Evolutionary conservation across 306 rosid species (phyloP).

Genomic region (Sicyos edulis): DNA sequence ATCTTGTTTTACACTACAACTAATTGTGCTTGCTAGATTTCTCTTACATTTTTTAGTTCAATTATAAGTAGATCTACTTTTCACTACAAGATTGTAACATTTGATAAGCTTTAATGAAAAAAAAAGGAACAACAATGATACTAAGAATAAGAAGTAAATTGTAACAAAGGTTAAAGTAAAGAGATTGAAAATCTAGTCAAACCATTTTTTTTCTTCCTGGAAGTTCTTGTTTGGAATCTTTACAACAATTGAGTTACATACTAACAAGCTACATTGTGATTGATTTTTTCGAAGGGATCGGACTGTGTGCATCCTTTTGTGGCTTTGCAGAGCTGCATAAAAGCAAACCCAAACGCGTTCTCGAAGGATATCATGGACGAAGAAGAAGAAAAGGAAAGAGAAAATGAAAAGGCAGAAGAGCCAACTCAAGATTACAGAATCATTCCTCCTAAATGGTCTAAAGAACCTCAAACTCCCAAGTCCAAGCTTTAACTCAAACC

Average conservation of each 20-base stretch:
- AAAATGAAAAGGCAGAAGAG: not conserved
- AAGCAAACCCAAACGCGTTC: conserved; percentile 76
- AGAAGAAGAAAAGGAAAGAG: conserved; percentile 37
- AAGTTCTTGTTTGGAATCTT: not conserved
- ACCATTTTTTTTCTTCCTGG: no score
- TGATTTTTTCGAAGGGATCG: conserved; percentile 61
- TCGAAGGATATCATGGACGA: conserved; percentile 50
- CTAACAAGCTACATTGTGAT: conserved; percentile 19
- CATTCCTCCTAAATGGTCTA: conserved; percentile 63
- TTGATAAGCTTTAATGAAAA: not conserved
- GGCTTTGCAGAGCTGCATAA: conserved; percentile 81
- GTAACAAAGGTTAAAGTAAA: not conserved
- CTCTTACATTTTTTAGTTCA: not conserved
- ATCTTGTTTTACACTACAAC: not conserved
- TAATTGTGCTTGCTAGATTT: not conserved
- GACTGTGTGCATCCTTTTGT: conserved; percentile 83
- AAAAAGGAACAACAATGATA: not conserved
- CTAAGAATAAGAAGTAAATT: not conserved
- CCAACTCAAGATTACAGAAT: conserved; percentile 51
- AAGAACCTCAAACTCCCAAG: conserved; percentile 44
- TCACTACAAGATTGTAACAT: not conserved
- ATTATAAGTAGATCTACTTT: not conserved
- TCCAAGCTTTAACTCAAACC: conserved; percentile 47
- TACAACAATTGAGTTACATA: not conserved
- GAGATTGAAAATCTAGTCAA: not conserved